Base-by-base conservation (phyloP, 1,139 yeast species). In the Suhomyces atakaporum region DNA sequence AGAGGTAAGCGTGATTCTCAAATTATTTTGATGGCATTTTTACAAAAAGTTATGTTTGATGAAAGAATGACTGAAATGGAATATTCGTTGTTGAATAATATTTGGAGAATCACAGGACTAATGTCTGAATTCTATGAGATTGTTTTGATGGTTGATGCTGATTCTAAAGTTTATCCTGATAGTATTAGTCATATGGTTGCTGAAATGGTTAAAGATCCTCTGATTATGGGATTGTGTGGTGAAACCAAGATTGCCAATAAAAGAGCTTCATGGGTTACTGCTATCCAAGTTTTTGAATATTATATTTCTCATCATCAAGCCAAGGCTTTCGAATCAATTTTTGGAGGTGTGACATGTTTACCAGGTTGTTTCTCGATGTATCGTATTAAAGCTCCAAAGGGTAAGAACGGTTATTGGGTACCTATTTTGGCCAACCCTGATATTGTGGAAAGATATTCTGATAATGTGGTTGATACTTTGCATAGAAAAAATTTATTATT, bases 1-100 rank as follows among this genome's bases (percentile, higher is more conserved):
- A 81, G 98, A 70, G 98, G 98, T 64, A 92, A 92, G 62, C 86
- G 98, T 66, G 98, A 92, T 62, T 88, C 97, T 16, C 98, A 92
- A 62, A 83, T 92, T 44, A 84, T 92, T 44, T 69, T 92, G 53
- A 92, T 92, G 98, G 80, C 92, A 1, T 90, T 90, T 62, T 72
- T 92, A 53, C 97, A 90, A 65, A 84, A 82, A 51, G 80, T 90
- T 16, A 87, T 92, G 62, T 92, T 90, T 62, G 95, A 92, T 59
- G 97, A 92, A 63, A 83, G 97, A 68, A 92, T 92, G 97, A 86
- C 97, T 2, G 88, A 85, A 51, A 77, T 92, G 43, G 97, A 92
- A 51, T 89, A 78, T 54, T 95, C 86, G 56, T 71, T 92, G 52
- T 69, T 89, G 53, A 75, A 76, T 43, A 79, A 80, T 37, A 85